phyloP scores from a whole-genome alignment of 1,284 basidiomycete species.

The Sporisorium exsertum region DNA sequence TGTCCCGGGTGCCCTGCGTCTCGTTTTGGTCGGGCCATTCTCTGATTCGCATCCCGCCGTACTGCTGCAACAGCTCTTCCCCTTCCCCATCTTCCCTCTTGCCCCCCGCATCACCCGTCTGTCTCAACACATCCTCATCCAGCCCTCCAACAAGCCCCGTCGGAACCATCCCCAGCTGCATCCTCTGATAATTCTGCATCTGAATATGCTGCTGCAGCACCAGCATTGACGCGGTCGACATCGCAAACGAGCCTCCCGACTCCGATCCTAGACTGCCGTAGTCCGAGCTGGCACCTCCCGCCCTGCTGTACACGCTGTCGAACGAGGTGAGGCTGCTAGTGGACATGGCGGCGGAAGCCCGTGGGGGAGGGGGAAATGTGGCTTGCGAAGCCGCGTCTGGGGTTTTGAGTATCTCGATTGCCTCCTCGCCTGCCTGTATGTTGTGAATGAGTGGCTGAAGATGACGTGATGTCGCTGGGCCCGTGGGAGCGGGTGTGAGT shows the following conservation, averaged over 20 bases:
- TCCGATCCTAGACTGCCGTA: not conserved
- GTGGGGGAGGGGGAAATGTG: not conserved
- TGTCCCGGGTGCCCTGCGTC: not conserved
- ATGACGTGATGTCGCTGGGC: not conserved
- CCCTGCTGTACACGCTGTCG: not conserved
- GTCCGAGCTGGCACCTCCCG: not conserved
- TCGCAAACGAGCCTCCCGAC: not conserved
- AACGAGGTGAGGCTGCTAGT: not conserved
- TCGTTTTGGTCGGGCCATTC: not conserved
- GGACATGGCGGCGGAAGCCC: not conserved
- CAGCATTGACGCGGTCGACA: constrained; percentile 18
- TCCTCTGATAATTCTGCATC: constrained; percentile 8
- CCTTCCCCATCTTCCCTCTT: constrained; percentile 5
- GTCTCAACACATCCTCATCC: not conserved
- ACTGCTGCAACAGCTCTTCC: constrained; percentile 8
- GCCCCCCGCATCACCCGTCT: not conserved
- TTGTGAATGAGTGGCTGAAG: not conserved
- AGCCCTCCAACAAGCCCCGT: not conserved
- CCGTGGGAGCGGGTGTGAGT: not conserved
- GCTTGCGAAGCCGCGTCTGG: constrained; percentile 1
- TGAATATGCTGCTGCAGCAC: constrained; percentile 32
- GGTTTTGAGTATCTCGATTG: constrained; percentile 15
- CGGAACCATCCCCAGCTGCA: constrained; percentile 8
- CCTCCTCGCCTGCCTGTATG: not conserved
- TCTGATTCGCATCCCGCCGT: constrained; percentile 24